Conservation (phyloP, 495 filamentous ascomycete species). For the Bacidia rubella region DNA sequence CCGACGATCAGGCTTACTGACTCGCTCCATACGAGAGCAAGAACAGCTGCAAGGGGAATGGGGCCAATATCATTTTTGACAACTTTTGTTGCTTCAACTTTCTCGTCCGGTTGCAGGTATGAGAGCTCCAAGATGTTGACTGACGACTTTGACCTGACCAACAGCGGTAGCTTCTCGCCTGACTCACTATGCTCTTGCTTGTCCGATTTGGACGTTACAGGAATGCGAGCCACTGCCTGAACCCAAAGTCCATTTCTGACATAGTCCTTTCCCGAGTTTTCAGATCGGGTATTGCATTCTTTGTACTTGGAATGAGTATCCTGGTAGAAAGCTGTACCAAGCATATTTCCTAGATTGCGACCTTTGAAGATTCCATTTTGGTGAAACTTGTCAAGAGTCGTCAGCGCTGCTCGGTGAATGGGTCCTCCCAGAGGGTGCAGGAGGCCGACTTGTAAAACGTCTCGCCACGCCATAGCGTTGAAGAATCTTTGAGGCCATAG, state of each 20-base stretch:
- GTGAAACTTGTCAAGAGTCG: constrained; percentile 9
- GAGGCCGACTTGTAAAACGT: constrained; percentile 2
- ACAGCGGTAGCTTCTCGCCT: not conserved
- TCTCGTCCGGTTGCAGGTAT: not conserved
- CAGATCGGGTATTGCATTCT: not conserved
- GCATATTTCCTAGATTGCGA: constrained; percentile 9
- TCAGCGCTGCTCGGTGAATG: constrained; percentile 10
- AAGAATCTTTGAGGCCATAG: constrained; percentile 15
- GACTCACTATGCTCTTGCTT: not conserved
- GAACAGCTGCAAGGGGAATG: not conserved
- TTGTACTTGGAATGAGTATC: constrained; percentile 1
- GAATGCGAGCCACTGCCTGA: not conserved
- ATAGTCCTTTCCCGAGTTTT: constrained; percentile 1
- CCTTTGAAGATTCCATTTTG: constrained; percentile 10
- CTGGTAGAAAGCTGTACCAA: constrained; percentile 13
- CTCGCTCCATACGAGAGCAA: constrained; percentile 5
- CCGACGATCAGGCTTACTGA: not conserved
- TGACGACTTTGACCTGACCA: not conserved
- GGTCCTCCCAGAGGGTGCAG: constrained; percentile 12
- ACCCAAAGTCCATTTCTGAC: constrained; percentile 13
- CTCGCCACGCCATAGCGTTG: constrained; percentile 1
- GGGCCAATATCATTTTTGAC: not conserved
- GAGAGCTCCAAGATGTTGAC: not conserved
- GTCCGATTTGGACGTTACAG: not conserved
- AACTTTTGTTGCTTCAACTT: not conserved